Base-by-base conservation (phyloP, 2,329 filamentous ascomycete species). In the Neopestalotiopsis sp. region DNA sequence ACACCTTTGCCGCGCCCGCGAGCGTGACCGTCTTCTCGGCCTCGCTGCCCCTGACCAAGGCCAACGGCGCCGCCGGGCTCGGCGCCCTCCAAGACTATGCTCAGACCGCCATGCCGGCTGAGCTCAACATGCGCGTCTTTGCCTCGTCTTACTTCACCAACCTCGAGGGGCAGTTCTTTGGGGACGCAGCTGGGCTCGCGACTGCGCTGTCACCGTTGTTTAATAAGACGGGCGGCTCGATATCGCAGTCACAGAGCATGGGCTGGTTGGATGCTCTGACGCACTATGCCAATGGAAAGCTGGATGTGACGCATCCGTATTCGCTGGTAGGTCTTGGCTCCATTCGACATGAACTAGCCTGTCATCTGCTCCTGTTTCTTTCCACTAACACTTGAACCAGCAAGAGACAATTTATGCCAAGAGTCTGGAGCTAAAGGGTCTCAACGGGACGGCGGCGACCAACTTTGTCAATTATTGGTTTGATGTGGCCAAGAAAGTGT, bases 371-470 rank as follows among this genome's bases (percentile, higher is more conserved):
- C 9, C 20, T 24, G 10, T 49, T n/a, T 49, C 13, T 2, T 4
- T n/a, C 42, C 14, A 42, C 28, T 69, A 12, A 62, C 59, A 32
- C 73, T 70, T 28, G 74, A 12, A 67, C 14, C 61, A 83, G 80
- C 79, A 81, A 75, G 81, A 83, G 71, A 82, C 78, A 3, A 84
- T 84, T 68, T 82, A 81, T 72, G 78, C 82, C 56, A 82, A 81
- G 68, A 82, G 80, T 70, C 69, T 83, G 30, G 80, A 81, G 68
- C 77, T 82, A 45, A 79, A 79, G 59, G 77, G 78, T 5, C 74
- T 84, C 59, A 76, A 73, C 49, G 78, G 79, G 14, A 71, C 71
- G 10, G 76, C 80, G 66, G 74, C 83, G n/a, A 70, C 76, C 61
- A 71, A 74, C 17, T 82, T 84, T 65, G 78, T 81, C 38, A 73